phyloP scores from a whole-genome alignment of 352 stramenopile genomes.

The Phytopythium vexans region DNA sequence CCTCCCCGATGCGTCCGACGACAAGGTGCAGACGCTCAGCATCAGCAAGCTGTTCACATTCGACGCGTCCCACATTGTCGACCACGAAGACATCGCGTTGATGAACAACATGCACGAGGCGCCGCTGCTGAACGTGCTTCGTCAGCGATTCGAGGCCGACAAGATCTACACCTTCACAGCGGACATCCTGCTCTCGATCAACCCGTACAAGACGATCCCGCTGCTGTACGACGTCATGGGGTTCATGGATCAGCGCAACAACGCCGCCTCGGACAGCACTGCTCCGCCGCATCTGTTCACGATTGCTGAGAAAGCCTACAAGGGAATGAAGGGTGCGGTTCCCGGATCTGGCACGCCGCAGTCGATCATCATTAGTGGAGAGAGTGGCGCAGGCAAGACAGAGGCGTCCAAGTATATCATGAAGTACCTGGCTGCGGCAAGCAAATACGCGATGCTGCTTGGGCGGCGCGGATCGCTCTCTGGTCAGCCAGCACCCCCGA shows the following conservation, averaged over 20 bases:
- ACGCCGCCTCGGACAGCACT: conserved; percentile 29
- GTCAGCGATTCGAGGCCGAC: conserved; percentile 74
- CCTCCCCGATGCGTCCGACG: conserved; percentile 52
- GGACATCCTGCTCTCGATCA: conserved; percentile 82
- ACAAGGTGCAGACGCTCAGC: conserved; percentile 50
- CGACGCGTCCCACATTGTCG: conserved; percentile 79
- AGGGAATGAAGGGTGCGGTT: conserved; percentile 58
- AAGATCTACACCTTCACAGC: conserved; percentile 88
- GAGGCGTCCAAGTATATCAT: conserved; percentile 94
- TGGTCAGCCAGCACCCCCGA: conserved; percentile 4
- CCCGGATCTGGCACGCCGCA: conserved; percentile 68
- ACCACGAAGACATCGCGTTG: conserved; percentile 80
- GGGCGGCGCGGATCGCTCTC: conserved; percentile 3
- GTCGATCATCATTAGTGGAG: conserved; percentile 93
- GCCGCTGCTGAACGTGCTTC: conserved; percentile 73
- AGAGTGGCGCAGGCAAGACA: conserved; percentile 92
- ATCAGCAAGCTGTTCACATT: conserved; percentile 69
- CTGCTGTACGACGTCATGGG: conserved; percentile 75
- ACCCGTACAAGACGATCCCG: conserved; percentile 87
- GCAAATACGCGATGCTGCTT: conserved; percentile 38
- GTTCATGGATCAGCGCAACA: conserved; percentile 56
- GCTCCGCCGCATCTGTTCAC: conserved; percentile 72
- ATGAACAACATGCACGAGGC: conserved; percentile 92
- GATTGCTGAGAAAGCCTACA: conserved; percentile 78
- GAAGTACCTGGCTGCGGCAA: conserved; percentile 82